phyloP scores from a whole-genome alignment of 257 asterid species.

The Cruciata laevipes region DNA sequence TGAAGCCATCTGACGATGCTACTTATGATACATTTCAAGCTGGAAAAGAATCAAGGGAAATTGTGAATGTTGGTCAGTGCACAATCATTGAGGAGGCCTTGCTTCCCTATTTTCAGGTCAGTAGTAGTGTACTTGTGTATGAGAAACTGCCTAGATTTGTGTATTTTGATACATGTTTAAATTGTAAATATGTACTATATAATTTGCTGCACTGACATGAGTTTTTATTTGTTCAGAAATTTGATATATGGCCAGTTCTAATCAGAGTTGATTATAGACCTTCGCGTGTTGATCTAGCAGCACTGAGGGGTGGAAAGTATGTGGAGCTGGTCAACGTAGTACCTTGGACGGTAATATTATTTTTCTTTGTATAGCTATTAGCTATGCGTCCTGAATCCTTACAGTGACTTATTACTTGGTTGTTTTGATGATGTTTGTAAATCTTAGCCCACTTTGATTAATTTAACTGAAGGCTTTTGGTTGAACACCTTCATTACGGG shows the following conservation, averaged over 20 bases:
- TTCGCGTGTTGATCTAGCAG: conserved; percentile 80
- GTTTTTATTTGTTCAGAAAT: conserved; percentile 58
- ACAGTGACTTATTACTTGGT: neutral
- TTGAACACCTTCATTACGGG: neutral
- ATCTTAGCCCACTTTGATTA: neutral
- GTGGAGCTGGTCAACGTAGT: conserved; percentile 93
- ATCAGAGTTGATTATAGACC: conserved; percentile 93
- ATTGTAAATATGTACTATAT: conserved; percentile 2
- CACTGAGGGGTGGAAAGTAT: conserved; percentile 90
- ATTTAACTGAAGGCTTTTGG: neutral
- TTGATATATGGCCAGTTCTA: conserved; percentile 74
- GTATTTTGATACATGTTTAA: too few species aligned
- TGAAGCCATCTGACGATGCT: conserved; percentile 36
- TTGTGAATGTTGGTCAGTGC: conserved; percentile 32
- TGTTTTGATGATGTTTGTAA: neutral
- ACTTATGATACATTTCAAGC: conserved; percentile 33
- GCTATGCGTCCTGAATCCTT: neutral
- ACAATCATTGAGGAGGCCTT: conserved; percentile 68
- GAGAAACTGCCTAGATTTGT: neutral
- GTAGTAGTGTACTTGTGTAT: conserved; percentile 3
- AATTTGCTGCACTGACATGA: conserved; percentile 10
- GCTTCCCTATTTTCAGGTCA: conserved; percentile 91
- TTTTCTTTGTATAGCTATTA: neutral
- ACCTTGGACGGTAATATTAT: conserved; percentile 86
- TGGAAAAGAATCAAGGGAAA: conserved; percentile 34